Evolutionary conservation across 495 filamentous ascomycete species (phyloP), one percentile per base, ranked within the genome.

Genomic region (Hyphodiscus hymeniophilus): DNA sequence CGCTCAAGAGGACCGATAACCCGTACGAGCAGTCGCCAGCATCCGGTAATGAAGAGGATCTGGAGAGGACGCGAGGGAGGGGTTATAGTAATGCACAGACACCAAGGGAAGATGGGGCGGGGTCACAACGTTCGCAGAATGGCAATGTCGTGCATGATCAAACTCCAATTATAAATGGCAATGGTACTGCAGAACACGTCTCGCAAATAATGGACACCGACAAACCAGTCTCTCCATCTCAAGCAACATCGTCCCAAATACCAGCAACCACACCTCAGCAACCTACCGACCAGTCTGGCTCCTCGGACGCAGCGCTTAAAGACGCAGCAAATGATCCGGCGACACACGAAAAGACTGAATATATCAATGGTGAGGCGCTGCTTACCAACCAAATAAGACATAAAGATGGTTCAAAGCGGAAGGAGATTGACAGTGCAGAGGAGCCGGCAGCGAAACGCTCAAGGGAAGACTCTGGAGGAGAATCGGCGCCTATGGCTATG

Each of bases 261-360:
- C 11, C 38, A 21, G 18, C 13, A 3, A 11, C 38, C 18, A 8
- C 2, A 24, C 18, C 41, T 22, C 21, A 30, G 7, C 22, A 17
- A 10, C 20, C 23, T 28, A 13, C 13, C 5, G 41, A 43, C 4
- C 3, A 11, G n/a, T 28, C 34, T 7, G 49, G 49, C 10, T 38
- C 42, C 3, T 45, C 42, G 22, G 70, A 74, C 43, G 60, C 58
- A 3, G 58, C 56, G 7, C 61, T 75, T 10, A 75, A 75, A 51
- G 66, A 61, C 44, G 69, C 65, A 7, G 70, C 72, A 2, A 75
- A 73, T 38, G 65, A 68, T 32, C 47, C 67, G 20, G 52, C 49
- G n/a, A 49, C 64, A 11, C 72, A 75, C 41, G 47, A 61, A 13
- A 18, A 7, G 26, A 24, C 20, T 43, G 52, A 30, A 54, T 39